These are phyloP conservation scores for Coniella vitis DNA, from an alignment of 2,329 filamentous ascomycete genomes.

Conservation along the genomic window DNA sequence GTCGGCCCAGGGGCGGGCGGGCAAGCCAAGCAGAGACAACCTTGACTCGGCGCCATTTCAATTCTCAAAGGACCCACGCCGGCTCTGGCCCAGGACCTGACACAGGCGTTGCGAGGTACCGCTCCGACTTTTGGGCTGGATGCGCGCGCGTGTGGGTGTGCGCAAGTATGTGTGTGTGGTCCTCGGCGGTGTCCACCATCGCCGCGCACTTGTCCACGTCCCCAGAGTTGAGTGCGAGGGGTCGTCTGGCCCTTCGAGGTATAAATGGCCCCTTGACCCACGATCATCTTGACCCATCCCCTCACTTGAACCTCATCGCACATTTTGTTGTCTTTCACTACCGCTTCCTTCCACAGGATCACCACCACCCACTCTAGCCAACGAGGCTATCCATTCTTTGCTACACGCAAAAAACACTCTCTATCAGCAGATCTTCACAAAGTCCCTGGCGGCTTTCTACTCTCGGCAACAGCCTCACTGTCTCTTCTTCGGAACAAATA, in stretches of 20 bases:
- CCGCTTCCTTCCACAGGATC: conserved; percentile 4
- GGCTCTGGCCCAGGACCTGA: too few species aligned
- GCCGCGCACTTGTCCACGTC: background rate
- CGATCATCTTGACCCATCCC: background rate
- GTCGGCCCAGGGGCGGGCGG: conserved; percentile 3
- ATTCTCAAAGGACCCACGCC: background rate
- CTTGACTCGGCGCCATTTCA: conserved; percentile 6
- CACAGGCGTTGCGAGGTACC: too few species aligned
- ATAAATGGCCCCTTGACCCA: conserved; percentile 14
- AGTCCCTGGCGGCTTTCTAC: conserved; percentile 14
- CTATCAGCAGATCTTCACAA: background rate
- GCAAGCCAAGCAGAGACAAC: conserved; percentile 9
- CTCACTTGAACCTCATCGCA: background rate
- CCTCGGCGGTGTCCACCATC: background rate
- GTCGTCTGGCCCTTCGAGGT: background rate
- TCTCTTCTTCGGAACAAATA: background rate
- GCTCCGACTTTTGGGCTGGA: too few species aligned
- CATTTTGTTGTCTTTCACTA: conserved; percentile 14
- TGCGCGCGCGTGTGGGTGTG: background rate
- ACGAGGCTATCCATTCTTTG: conserved; percentile 12
- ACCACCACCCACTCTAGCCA: conserved; percentile 13
- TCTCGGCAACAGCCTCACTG: conserved; percentile 8
- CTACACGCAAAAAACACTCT: conserved; percentile 8
- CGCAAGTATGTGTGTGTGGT: background rate
- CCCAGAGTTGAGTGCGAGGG: background rate